Evolutionary conservation across 106 monocot species (phyloP).

Genomic region (Platanthera guangdongensis): DNA sequence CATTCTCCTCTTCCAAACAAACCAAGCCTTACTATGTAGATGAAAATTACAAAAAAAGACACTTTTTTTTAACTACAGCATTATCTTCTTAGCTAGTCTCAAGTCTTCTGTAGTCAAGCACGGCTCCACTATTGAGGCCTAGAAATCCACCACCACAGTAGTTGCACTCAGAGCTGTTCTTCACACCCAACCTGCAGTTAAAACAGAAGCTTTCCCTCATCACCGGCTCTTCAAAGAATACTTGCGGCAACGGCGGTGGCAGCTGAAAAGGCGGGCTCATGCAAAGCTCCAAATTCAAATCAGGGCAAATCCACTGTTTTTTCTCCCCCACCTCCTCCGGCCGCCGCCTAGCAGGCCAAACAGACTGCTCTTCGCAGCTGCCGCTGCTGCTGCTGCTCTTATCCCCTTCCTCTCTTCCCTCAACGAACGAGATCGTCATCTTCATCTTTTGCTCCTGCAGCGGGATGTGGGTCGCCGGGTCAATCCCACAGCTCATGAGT

Average conservation of each 20-base stretch:
- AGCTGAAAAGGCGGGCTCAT: conserved; percentile 22
- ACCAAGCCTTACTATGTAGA: neutral
- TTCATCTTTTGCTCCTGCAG: neutral
- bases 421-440: neutral
- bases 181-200: conserved; percentile 27
- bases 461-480: conserved; percentile 43
- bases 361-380: neutral
- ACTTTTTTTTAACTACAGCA: neutral
- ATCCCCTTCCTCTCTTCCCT: neutral
- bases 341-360: neutral
- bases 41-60: neutral
- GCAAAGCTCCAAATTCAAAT: conserved; percentile 35
- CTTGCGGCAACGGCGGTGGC: neutral
- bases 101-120: conserved; percentile 26
- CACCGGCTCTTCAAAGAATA: neutral
- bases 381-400: neutral
- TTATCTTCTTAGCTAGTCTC: conserved; percentile 17
- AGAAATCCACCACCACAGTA: conserved; percentile 19
- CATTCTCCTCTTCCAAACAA: no score
- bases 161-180: conserved; percentile 23
- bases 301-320: conserved; percentile 12
- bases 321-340: neutral
- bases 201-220: conserved; percentile 14
- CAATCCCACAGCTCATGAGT: conserved; percentile 44
- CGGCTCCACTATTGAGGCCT: conserved; percentile 11